phyloP scores from a whole-genome alignment of 768 basidiomycete genomes.

The Mycena leptocephala region DNA sequence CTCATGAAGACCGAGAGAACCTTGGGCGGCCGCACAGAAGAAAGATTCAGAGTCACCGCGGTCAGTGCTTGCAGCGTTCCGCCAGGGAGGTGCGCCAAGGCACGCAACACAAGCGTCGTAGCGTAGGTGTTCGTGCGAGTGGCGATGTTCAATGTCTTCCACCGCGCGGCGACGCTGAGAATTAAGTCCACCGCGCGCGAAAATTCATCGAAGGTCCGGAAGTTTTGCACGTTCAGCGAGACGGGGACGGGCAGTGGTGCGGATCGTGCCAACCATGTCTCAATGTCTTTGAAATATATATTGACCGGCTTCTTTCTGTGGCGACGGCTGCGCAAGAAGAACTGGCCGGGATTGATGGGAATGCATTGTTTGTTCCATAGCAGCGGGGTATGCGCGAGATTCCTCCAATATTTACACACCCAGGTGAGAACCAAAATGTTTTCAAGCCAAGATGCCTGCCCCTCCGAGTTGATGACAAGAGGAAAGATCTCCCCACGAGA shows the following conservation, averaged over 20 bases:
- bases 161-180: not conserved
- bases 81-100: not conserved
- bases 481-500: not conserved
- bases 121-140: not conserved
- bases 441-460: not conserved
- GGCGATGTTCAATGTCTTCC: not conserved
- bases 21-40: not conserved
- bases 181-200: not conserved
- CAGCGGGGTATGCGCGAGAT: not conserved
- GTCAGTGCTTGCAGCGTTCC: not conserved
- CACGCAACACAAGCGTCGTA: not conserved
- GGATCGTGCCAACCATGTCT: not conserved
- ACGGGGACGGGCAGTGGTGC: not conserved
- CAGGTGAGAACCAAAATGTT: not conserved
- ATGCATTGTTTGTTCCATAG: not conserved
- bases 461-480: not conserved
- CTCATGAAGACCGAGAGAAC: not conserved
- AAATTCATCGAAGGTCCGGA: not conserved
- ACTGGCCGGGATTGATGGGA: not conserved
- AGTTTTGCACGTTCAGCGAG: not conserved
- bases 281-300: not conserved
- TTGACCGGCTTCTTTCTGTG: not conserved
- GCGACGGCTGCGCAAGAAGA: not conserved
- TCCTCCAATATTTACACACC: not conserved
- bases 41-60: not conserved